Evolutionary conservation across 768 basidiomycete genomes (phyloP).

Genomic region (Arthromyces matolae): DNA sequence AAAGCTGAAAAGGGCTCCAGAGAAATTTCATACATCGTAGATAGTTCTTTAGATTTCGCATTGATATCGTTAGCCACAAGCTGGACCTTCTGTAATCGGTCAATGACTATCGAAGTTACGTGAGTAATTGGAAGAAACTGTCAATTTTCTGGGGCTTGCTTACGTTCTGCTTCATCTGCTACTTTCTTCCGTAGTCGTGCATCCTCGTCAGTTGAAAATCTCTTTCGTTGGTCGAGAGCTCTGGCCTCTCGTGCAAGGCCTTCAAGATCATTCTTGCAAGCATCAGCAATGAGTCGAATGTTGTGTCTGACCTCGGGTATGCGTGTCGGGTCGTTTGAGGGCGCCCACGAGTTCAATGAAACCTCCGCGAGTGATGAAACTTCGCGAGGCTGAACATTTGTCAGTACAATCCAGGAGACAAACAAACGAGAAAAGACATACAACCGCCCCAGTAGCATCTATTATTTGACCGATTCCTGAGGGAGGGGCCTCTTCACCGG

Average conservation of each 20-base stretch:
- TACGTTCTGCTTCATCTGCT: conserved; percentile 74
- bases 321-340: conserved; percentile 79
- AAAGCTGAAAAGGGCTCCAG: conserved; percentile 70
- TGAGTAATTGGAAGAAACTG: conserved; percentile 4
- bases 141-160: conserved; percentile 19
- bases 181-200: conserved; percentile 63
- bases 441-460: conserved; percentile 91
- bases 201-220: conserved; percentile 69
- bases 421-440: conserved; percentile 34
- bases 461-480: conserved; percentile 82
- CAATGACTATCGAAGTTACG: conserved; percentile 58
- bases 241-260: conserved; percentile 89
- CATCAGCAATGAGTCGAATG: conserved; percentile 78
- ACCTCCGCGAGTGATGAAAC: conserved; percentile 81
- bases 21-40: conserved; percentile 64
- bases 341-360: conserved; percentile 76
- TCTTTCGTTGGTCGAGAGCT: conserved; percentile 73
- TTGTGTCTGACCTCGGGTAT: conserved; percentile 98
- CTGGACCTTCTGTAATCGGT: conserved; percentile 73
- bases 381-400: conserved; percentile 65
- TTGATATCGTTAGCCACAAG: conserved; percentile 71
- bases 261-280: conserved; percentile 80
- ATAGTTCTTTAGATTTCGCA: conserved; percentile 57
- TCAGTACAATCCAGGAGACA: neutral
- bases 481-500: conserved; percentile 54